Evolutionary conservation across 345 rosid species (phyloP), one percentile per base, ranked within the genome.

Genomic region (Boechera stricta): DNA sequence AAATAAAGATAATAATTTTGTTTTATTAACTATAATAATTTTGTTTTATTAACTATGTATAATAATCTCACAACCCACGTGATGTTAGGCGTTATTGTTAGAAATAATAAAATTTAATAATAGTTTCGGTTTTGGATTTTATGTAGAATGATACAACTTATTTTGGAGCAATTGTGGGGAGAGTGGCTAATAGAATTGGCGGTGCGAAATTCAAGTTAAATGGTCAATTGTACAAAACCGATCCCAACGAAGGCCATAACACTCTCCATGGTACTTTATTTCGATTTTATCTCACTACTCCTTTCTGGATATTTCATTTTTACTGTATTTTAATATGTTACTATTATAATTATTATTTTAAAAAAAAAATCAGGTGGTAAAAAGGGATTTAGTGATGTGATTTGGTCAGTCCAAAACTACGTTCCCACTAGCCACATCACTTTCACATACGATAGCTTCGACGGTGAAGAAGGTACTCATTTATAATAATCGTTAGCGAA

Each of bases 141-240:
- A 10, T 13, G 7, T 15, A 92, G 97, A 92, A 83, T 48, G 98
- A 86, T 70, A 69, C 85, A 31, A 77, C 90, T n/a, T 84, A 82
- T 73, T 95, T 95, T 36, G 99, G 99, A 33, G 90, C 90, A 32
- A 76, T 91, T 0, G 89, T 95, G 44, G 98, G 99, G 65, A 86
- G 96, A 8, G 96, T 95, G 0, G 98, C 96, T 2, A 92, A 95
- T 59, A 82, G 99, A 82, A 95, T 92, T 5, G 84, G 80, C 41
- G 84, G 82, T 10, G 96, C 97, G 26, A 72, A 78, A 18, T 91
- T 91, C 64, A 55, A 80, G n/a, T 65, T 92, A 5, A 81, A 91
- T 80, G 99, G 98, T 33, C 73, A 69, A 7, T 7, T 10, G 2
- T 87, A 88, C 78, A 86, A 87, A 66, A 78, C 90, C 7, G 75